Evolutionary conservation across 345 rosid species (phyloP).

Genomic region (Hypericum perforatum): DNA sequence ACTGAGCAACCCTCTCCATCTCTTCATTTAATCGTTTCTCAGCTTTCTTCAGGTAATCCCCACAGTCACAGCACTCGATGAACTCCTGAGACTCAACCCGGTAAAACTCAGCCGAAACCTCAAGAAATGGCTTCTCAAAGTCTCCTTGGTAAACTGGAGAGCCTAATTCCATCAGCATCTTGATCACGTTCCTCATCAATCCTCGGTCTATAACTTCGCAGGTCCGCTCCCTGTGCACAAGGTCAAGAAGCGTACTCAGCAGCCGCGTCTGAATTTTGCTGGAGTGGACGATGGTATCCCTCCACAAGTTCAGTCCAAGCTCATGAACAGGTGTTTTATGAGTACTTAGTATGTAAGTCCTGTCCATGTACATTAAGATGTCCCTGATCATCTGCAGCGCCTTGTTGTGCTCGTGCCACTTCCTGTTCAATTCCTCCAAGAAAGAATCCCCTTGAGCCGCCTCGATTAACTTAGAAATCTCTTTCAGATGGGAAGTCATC

Average conservation of each 20-base stretch:
- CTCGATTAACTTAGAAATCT: conserved; percentile 66
- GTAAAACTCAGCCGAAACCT: conserved; percentile 87
- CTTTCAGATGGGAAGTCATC: conserved; percentile 84
- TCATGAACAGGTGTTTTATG: conserved; percentile 89
- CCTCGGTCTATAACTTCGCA: conserved; percentile 93
- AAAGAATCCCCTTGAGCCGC: conserved; percentile 91
- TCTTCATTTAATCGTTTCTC: conserved; percentile 92
- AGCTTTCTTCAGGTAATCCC: conserved; percentile 84
- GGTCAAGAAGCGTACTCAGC: conserved; percentile 69
- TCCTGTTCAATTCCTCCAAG: conserved; percentile 83
- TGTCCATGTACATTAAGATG: conserved; percentile 97
- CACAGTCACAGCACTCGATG: conserved; percentile 89
- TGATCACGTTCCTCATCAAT: conserved; percentile 76
- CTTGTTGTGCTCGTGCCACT: conserved; percentile 97
- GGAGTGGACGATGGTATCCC: conserved; percentile 69
- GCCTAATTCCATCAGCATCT: conserved; percentile 96
- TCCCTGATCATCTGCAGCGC: conserved; percentile 96
- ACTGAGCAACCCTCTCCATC: conserved; percentile 86
- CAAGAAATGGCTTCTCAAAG: conserved; percentile 89
- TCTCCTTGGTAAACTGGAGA: conserved; percentile 92
- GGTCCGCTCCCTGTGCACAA: conserved; percentile 68
- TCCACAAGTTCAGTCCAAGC: conserved; percentile 87
- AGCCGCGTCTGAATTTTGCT: conserved; percentile 68
- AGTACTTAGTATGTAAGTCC: conserved; percentile 70
- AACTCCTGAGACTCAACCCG: conserved; percentile 83